Base-by-base conservation (phyloP, 441 rosid genomes). In the Pelargonium australe region DNA sequence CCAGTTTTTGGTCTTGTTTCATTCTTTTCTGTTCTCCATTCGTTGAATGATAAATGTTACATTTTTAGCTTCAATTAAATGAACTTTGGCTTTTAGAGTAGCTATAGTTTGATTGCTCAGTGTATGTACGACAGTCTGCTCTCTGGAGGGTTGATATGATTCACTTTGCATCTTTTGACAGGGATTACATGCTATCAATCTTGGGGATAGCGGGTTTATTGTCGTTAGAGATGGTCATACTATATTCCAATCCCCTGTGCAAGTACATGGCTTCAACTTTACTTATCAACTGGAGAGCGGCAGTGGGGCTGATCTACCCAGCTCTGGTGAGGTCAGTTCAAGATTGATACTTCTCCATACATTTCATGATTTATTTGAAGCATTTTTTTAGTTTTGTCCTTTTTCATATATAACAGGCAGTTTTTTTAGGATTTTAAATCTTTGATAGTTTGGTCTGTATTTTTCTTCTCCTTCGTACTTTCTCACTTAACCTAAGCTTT, bases 191-290 rank as follows among this genome's bases (percentile, higher is more conserved):
- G 91, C 94, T 2, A 78, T 88, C 58, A 88, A 88, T 66, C 82
- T 88, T 28, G 94, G 94, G 31, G 91, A 88, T 69, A 88, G 94
- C 65, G 94, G 94, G 73, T 88, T 88, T 87, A 77, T 84, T 1
- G 88, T 86, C 67, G 75, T 88, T 61, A 75, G 94, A 76, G 89
- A 86, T 55, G 91, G 91, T 51, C 72, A 78, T 57, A 84, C 87
- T 1, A 70, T 86, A 78, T 88, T 85, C 76, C 84, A 82, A 70
- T 86, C 91, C 20, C 89, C 89, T 1, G 87, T 82, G 69, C 91
- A 86, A 75, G 87, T 83, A 74, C 94, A 86, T 57, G 88, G 88
- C 16, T 88, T 88, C 83, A 88, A 88, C 68, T 88, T 86, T 75
- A 82, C 94, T 0, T 88, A 84, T 73, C 94, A 88, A 70, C 77